Evolutionary conservation across 2,329 filamentous ascomycete species (phyloP), one percentile per base, ranked within the genome.

Genomic region (Colletotrichum shisoi): DNA sequence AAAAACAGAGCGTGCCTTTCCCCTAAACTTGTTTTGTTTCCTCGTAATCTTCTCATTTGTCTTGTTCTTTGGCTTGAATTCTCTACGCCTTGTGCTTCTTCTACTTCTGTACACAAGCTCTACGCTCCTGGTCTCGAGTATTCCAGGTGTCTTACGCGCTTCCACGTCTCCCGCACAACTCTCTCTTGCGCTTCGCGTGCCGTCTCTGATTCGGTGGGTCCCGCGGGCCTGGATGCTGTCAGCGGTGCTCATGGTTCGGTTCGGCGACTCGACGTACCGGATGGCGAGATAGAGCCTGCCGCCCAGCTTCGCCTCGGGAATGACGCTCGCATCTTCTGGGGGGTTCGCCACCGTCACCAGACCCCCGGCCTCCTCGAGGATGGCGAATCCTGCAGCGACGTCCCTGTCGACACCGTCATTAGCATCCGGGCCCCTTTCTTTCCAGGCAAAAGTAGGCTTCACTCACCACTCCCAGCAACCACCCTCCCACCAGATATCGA

Each of bases 401-500:
- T 93, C 91, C 90, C 84, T 85, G 66, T 51, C 15, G 27, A 40
- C 27, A 37, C 17, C 15, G 37, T 65, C n/a, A 63, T 68, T 15
- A 56, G 91, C 91, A 1, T 90, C 89, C 3, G 92, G n/a, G 15
- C 48, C 4, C 27, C 24, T 27, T 19, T 27, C 21, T 90, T 71
- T 93, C 90, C 89, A 83, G 84, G 68, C 53, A 13, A 13, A 34
- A 11, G 24, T 9, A 27, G 60, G 17, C 31, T 24, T 69, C 2
- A 76, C 82, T 70, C 72, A 89, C 88, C 91, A 93, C 77, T 93
- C 91, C 90, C 90, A 92, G 73, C 90, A 92, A 0, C 90, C 90
- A 3, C 90, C 91, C 74, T 93, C 90, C 90, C 90, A 93, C 90
- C 91, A 93, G 12, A 93, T 91, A 76, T 93, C 91, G 71, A 93